A percentile compares a stretch with the other conserved stretches of the same genome.
Evolutionary conservation across 352 stramenopile genomes (phyloP).

Genomic region (Blastocystis hominis): DNA sequence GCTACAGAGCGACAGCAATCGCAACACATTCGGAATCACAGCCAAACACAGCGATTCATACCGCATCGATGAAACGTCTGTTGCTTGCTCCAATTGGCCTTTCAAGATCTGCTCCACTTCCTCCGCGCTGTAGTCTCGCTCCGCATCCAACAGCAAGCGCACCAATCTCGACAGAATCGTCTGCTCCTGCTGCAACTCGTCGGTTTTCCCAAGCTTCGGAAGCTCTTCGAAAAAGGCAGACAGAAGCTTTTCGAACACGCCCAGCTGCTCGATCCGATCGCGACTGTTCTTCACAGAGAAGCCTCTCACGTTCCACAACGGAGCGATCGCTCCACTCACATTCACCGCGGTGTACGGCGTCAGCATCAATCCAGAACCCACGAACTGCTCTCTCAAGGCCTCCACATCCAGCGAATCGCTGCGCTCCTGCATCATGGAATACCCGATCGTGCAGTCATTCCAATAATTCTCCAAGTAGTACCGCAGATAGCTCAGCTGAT

Average conservation of each 20-base stretch:
- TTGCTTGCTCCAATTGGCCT: not conserved
- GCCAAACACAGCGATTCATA: slow-evolving; percentile 21
- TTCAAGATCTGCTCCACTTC: not conserved
- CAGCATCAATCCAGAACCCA: not conserved
- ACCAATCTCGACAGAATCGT: not conserved
- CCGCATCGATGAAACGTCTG: not conserved
- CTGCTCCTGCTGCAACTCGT: not conserved
- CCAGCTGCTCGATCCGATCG: slow-evolving; percentile 2
- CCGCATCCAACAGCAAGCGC: not conserved
- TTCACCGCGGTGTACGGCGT: slow-evolving; percentile 20
- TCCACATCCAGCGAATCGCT: not conserved
- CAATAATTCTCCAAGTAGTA: slow-evolving; percentile 45
- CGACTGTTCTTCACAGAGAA: not conserved
- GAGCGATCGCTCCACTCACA: not conserved
- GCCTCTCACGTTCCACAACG: not conserved
- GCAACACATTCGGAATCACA: not conserved
- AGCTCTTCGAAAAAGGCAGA: not conserved
- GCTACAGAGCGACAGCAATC: not conserved
- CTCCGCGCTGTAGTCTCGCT: not conserved
- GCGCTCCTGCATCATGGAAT: slow-evolving; percentile 1
- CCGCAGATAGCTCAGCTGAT: slow-evolving; percentile 4
- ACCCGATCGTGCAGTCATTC: not conserved
- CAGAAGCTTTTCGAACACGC: not conserved
- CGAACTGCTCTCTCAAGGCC: not conserved
- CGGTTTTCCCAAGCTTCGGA: not conserved